Evolutionary conservation across 768 basidiomycete species (phyloP), one percentile per base, ranked within the genome.

Genomic region (Tephrocybe sp.): DNA sequence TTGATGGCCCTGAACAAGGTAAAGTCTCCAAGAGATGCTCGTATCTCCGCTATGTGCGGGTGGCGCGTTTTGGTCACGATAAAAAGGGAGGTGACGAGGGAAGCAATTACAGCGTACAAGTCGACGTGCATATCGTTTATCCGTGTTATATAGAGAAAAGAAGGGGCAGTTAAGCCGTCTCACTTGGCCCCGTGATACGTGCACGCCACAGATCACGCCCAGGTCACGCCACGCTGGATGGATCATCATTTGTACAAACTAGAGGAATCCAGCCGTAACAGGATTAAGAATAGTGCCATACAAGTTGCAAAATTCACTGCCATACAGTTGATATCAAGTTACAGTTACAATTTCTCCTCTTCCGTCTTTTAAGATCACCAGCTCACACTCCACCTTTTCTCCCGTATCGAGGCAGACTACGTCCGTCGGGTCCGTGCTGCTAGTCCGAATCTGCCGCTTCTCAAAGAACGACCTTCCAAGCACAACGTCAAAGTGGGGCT

Each of bases 401-500:
- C 90, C 91, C 0, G 87, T 91, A 63, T 98, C 97, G 69, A 92
- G 78, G 62, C 95, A 97, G 2, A 91, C 82, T 12, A 99, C 86
- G 57, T 88, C 84, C 9, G 97, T 98, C 31, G 85, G 86, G 64
- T 99, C 96, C 32, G 86, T 72, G 0, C 86, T 72, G 62, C 88
- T 91, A 25, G 82, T 84, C 66, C 86, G 87, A 55, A 98, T 84
- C 61, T 87, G 87, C 57, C 92, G 75, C 60, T 78, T 84, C 76
- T 88, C 88, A 54, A 87, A 82, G 61, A 97, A 94, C 19, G 84
- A 84, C 21, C 95, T 77, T 1, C 95, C 95, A 5, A 98, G 79
- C 4, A 98, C 88, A 39, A 98, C 90, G 59, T 97, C 94, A 67
- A 98, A 98, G 61, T 98, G 93, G 0, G 87, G 85, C 64, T 97